Conservation (phyloP, 352 stramenopile genomes). For the Pythium myriotylum region DNA sequence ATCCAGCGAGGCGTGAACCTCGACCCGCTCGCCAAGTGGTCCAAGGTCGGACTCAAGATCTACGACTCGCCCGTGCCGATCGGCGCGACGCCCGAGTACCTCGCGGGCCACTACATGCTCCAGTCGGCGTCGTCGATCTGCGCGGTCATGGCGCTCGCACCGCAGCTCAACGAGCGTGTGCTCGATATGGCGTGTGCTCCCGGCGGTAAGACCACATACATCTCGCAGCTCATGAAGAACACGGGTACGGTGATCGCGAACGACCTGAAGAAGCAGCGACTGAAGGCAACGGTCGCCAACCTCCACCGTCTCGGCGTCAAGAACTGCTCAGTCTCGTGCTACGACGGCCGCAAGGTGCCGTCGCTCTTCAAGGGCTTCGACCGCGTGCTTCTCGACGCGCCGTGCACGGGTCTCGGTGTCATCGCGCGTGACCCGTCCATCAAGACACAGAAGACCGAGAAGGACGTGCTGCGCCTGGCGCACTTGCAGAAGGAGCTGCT, state of each 20-base stretch:
- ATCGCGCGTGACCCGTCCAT: conserved; percentile 98
- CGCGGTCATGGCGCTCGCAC: conserved; percentile 97
- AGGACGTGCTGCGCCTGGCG: conserved; percentile 89
- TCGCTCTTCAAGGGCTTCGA: conserved; percentile 96
- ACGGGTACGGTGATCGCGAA: conserved; percentile 98
- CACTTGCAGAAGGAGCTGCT: conserved; percentile 99
- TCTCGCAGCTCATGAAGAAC: conserved; percentile 99
- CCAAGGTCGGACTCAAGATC: conserved; percentile 99
- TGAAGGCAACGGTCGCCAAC: conserved; percentile 98
- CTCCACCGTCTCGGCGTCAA: conserved; percentile 98
- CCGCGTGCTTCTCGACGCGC: conserved; percentile 98
- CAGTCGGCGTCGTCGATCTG: conserved; percentile 98
- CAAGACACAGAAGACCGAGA: conserved; percentile 97
- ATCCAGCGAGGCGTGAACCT: conserved; percentile 99
- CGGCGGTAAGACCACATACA: conserved; percentile 99
- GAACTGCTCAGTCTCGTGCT: conserved; percentile 97
- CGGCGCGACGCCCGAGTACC: conserved; percentile 99
- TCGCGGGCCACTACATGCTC: conserved; percentile 99
- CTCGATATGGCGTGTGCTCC: conserved; percentile 98
- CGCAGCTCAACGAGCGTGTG: conserved; percentile 96
- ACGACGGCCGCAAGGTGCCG: conserved; percentile 96
- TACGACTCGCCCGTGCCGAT: conserved; percentile 98
- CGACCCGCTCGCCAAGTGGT: conserved; percentile 98
- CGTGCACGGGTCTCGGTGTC: conserved; percentile 98
- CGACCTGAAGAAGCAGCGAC: conserved; percentile 97